Percentiles rank a stretch among this genome's conserved stretches.
Evolutionary conservation across 2,329 filamentous ascomycete genomes (phyloP).

Genomic region (Conoideocrella luteorostrata): DNA sequence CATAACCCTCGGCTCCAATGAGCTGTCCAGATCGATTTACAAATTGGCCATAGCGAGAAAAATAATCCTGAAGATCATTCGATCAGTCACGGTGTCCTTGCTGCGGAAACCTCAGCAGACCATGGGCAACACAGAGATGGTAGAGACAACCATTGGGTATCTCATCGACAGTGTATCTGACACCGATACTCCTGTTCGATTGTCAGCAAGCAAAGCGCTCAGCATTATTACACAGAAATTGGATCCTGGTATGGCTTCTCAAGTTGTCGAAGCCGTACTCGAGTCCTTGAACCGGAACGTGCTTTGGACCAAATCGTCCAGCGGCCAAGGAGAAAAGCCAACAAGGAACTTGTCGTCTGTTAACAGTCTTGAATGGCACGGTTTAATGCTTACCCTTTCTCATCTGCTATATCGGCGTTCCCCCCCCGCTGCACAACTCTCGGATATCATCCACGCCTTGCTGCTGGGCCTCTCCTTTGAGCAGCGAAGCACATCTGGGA

Average conservation of each 20-base stretch:
- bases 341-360: conserved; percentile 64
- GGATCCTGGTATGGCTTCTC: conserved; percentile 70
- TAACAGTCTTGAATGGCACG: conserved; percentile 84
- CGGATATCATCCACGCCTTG: conserved; percentile 69
- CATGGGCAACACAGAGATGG: conserved; percentile 42
- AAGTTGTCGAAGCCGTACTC: conserved; percentile 83
- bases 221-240: conserved; percentile 80
- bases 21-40: conserved; percentile 47
- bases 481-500: conserved; percentile 78
- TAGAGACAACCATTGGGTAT: conserved; percentile 78
- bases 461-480: conserved; percentile 81
- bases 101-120: conserved; percentile 45
- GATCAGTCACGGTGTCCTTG: conserved; percentile 63
- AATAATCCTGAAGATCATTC: conserved; percentile 75
- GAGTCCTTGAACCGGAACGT: conserved; percentile 58
- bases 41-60: conserved; percentile 77
- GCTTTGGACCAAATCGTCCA: conserved; percentile 40
- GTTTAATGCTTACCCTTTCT: conserved; percentile 77
- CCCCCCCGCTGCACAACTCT: conserved; percentile 62
- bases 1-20: conserved; percentile 46
- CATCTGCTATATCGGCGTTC: conserved; percentile 83
- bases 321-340: conserved; percentile 24
- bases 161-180: conserved; percentile 74
- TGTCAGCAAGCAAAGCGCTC: conserved; percentile 87
- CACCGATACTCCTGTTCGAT: conserved; percentile 82